These are phyloP conservation scores for Raphanus hybrid DNA, from an alignment of 441 rosid genomes.

Conservation along the genomic window DNA sequence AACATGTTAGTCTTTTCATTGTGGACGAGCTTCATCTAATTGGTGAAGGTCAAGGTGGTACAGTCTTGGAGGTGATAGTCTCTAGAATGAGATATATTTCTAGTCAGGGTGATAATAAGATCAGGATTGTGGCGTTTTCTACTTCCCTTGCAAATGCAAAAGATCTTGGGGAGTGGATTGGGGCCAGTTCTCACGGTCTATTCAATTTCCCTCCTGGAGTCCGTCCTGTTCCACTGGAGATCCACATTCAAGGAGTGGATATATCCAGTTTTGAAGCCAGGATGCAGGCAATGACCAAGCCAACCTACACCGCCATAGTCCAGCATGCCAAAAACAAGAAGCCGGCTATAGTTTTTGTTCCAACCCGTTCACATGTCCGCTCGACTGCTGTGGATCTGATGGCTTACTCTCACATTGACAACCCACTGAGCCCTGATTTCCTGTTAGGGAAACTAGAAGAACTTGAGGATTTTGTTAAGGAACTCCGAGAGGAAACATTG, in stretches of 20 bases:
- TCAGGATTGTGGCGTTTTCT: conserved; percentile 86
- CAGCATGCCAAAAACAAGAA: conserved; percentile 83
- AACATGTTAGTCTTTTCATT: conserved; percentile 83
- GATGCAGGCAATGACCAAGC: conserved; percentile 98
- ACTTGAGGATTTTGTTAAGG: conserved; percentile 62
- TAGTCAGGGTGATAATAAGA: conserved; percentile 82
- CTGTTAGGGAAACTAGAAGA: conserved; percentile 60
- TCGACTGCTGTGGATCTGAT: conserved; percentile 89
- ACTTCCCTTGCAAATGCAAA: conserved; percentile 96
- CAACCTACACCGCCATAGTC: conserved; percentile 81
- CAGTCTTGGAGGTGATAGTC: conserved; percentile 85
- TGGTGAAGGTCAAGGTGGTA: conserved; percentile 87
- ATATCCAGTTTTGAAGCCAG: conserved; percentile 90
- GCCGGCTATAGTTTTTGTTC: conserved; percentile 90
- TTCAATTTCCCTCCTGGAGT: conserved; percentile 91
- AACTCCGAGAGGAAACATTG: conserved; percentile 70
- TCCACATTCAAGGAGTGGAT: conserved; percentile 94
- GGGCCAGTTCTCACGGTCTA: conserved; percentile 90
- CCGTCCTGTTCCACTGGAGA: conserved; percentile 93
- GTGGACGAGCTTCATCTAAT: conserved; percentile 84
- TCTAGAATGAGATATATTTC: conserved; percentile 94
- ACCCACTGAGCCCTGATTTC: conserved; percentile 64
- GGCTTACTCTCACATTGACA: conserved; percentile 75
- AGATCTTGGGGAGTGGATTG: conserved; percentile 98
- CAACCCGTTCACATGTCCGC: conserved; percentile 85